phyloP scores from a whole-genome alignment of 805 yeast genomes.

The Candida orba region DNA sequence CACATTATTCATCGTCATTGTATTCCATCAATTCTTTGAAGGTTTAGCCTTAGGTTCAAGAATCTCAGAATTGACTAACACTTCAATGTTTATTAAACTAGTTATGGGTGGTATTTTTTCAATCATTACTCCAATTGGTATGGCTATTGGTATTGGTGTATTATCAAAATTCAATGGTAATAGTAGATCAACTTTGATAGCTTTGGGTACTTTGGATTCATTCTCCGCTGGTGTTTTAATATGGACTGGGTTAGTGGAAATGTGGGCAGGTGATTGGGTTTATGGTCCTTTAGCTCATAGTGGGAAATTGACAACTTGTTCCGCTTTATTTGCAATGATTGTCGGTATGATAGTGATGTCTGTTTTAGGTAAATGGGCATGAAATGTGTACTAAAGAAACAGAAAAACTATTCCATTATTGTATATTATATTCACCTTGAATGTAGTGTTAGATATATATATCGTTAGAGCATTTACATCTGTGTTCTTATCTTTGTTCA shows the following conservation, averaged over 20 bases:
- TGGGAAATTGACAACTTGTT: conserved; percentile 37
- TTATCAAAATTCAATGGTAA: conserved; percentile 51
- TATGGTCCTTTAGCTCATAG: conserved; percentile 50
- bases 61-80: conserved; percentile 38
- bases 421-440: too few relatives aligned
- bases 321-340: conserved; percentile 40
- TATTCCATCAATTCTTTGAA: conserved; percentile 74
- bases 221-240: conserved; percentile 69
- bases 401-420: too few relatives aligned
- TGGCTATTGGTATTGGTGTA: conserved; percentile 72
- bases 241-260: conserved; percentile 69
- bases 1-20: conserved; percentile 55
- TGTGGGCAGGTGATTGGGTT: conserved; percentile 65
- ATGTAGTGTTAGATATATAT: too few relatives aligned
- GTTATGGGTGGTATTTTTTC: conserved; percentile 41
- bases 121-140: conserved; percentile 62
- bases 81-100: conserved; percentile 41
- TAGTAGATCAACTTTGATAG: conserved; percentile 48
- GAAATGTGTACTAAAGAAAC: too few relatives aligned
- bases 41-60: conserved; percentile 82
- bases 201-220: conserved; percentile 65
- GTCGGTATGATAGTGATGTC: conserved; percentile 70
- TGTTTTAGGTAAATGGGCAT: conserved; percentile 63
- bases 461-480: too few relatives aligned
- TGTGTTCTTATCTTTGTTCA: too few relatives aligned